phyloP scores from a whole-genome alignment of 2,329 filamentous ascomycete genomes.

The Daldinia eschscholtzii region DNA sequence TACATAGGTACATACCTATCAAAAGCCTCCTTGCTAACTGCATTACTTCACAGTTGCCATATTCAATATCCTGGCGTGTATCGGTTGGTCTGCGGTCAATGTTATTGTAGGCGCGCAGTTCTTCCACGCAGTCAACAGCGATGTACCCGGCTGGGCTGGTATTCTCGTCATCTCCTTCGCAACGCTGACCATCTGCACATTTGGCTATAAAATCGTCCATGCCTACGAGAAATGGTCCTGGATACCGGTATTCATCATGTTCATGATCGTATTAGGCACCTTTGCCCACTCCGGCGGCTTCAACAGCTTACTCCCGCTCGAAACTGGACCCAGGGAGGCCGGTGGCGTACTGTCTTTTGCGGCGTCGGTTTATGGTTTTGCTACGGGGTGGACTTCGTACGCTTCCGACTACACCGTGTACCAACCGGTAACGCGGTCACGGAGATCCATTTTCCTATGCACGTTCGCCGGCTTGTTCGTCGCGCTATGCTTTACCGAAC shows the following conservation, averaged over 20 bases:
- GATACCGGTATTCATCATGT: constrained; percentile 79
- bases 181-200: constrained; percentile 78
- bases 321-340: constrained; percentile 68
- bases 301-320: constrained; percentile 67
- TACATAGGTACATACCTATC: neutral
- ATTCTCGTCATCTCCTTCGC: constrained; percentile 79
- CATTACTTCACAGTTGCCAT: constrained; percentile 66
- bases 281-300: constrained; percentile 78
- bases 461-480: constrained; percentile 78
- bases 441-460: constrained; percentile 74
- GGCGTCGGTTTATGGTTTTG: constrained; percentile 75
- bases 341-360: constrained; percentile 74
- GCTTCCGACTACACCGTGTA: constrained; percentile 86
- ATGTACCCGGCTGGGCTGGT: constrained; percentile 78
- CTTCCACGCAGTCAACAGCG: constrained; percentile 76
- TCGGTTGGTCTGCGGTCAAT: constrained; percentile 84
- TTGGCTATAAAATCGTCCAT: constrained; percentile 82
- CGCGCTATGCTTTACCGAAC: constrained; percentile 79
- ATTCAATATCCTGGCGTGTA: constrained; percentile 77
- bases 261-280: constrained; percentile 76
- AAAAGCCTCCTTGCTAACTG: constrained; percentile 35
- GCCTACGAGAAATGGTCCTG: constrained; percentile 80
- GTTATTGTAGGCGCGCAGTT: constrained; percentile 84
- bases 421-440: constrained; percentile 72
- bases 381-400: constrained; percentile 79